Evolutionary conservation across 169 alveolate genomes (phyloP), one percentile per base, ranked within the genome.

Genomic region (Plasmodium blacklocki): DNA sequence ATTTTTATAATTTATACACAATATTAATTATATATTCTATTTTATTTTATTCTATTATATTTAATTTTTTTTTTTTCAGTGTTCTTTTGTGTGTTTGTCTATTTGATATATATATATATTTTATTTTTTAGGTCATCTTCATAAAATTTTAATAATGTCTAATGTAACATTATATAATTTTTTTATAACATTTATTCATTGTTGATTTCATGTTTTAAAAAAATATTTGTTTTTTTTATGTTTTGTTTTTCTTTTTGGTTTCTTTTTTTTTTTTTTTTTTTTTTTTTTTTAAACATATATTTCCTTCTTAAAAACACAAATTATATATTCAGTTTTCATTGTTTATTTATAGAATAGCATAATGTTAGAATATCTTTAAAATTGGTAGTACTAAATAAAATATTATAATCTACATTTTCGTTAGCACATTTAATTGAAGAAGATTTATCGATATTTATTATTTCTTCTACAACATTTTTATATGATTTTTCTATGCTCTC

Each of bases 381-480:
- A 54, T 83, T 83, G 32, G 18, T 47, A n/a, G 83, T 68, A 50
- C 91, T 83, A 73, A 83, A 83, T 32, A 83, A 83, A 15, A 68
- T 50, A 39, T 83, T 83, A 68, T 68, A 83, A 68, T 83, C 91
- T 12, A 83, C 83, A 68, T 83, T 67, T 43, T 83, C 91, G 50
- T 83, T 83, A 29, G 49, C 43, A 29, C 91, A 83, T 39, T 67
- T 67, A 4, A 23, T 59, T 32, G 64, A 9, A 39, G 91, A 26
- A n/a, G 62, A 83, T 60, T 83, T 50, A 49, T 83, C 83, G 4
- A 83, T 68, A 32, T 32, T 70, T 18, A 83, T 32, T 5, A 83
- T 67, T 68, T 83, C 91, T 21, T 39, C 29, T 47, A 68, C 70
- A 14, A 83, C 52, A 15, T 32, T 72, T 63, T 70, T 54, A 54